Conservation (phyloP, 257 asterid genomes). For the Knoxia roxburghii region DNA sequence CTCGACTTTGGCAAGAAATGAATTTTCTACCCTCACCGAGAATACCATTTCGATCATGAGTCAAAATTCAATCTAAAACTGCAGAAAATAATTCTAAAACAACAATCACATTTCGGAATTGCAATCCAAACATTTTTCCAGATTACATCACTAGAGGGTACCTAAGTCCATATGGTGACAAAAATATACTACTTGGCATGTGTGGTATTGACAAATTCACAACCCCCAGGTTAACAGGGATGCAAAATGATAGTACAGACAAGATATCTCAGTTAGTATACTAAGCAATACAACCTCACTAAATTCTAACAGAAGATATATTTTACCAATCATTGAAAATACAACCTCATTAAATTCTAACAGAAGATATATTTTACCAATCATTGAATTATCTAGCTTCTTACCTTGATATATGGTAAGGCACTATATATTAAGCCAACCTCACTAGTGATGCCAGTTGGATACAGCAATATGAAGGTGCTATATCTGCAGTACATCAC, state of each 20-base stretch:
- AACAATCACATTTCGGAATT: too few relatives aligned
- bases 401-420: constrained; percentile 62
- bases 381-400: not conserved
- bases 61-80: not conserved
- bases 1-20: too few relatives aligned
- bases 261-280: not conserved
- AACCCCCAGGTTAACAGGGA: not conserved
- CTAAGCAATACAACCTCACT: not conserved
- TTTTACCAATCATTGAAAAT: not conserved
- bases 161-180: not conserved
- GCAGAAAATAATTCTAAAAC: too few relatives aligned
- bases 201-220: not conserved
- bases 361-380: not conserved
- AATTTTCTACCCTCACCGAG: too few relatives aligned
- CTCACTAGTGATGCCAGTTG: constrained; percentile 80
- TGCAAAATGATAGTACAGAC: not conserved
- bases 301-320: not conserved
- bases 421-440: constrained; percentile 73
- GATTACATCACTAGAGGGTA: not conserved
- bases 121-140: too few relatives aligned
- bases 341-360: not conserved
- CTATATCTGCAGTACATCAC: constrained; percentile 52
- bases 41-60: too few relatives aligned
- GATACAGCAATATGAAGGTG: constrained; percentile 75
- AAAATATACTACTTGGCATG: not conserved